Evolutionary conservation across 2,329 filamentous ascomycete genomes (phyloP).

Genomic region (Cadophora gregata): DNA sequence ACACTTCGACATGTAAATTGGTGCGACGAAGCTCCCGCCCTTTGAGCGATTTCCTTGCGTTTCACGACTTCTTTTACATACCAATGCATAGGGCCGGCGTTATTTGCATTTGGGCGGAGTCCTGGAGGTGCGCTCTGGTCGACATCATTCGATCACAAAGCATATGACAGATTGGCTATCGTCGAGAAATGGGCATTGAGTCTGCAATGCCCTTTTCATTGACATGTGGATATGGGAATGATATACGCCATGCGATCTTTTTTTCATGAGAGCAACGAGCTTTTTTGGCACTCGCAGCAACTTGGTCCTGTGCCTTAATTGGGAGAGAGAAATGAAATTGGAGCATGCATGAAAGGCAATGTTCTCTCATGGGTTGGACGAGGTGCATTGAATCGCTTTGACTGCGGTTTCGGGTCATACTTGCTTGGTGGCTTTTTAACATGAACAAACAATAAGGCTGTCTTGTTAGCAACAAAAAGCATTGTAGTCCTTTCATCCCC

Average conservation of each 20-base stretch:
- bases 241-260: constrained; percentile 3
- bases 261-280: constrained; percentile 14
- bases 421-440: constrained; percentile 1
- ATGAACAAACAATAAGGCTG: constrained; percentile 13
- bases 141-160: constrained; percentile 7
- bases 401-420: constrained; percentile 10
- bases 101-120: constrained; percentile 37
- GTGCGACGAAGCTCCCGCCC: constrained; percentile 23
- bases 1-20: constrained; percentile 66
- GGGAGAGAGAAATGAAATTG: neutral
- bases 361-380: neutral
- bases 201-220: constrained; percentile 14
- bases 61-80: constrained; percentile 36
- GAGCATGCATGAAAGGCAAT: neutral
- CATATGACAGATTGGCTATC: constrained; percentile 21
- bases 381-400: neutral
- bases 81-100: constrained; percentile 40
- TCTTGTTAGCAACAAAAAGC: constrained; percentile 11
- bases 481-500: constrained; percentile 1
- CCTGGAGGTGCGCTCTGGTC: neutral
- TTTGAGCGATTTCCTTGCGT: constrained; percentile 25
- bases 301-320: neutral
- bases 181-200: neutral
- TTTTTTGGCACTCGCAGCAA: constrained; percentile 6
- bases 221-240: constrained; percentile 19